Conservation (phyloP, 2,329 filamentous ascomycete genomes). For the Alternaria infectoria region DNA sequence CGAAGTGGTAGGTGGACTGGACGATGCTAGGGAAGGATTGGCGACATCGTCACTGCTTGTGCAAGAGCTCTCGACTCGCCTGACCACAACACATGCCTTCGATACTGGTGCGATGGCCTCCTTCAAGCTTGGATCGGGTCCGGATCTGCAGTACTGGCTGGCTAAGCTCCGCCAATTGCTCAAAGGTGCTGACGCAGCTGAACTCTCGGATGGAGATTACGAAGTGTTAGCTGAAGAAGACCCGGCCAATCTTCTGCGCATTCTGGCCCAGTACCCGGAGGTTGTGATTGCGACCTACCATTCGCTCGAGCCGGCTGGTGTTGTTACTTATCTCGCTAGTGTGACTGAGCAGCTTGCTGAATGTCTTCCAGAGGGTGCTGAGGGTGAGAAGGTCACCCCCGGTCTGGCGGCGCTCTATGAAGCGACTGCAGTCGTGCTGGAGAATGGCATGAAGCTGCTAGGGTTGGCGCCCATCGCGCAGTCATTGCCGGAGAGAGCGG, state of each 20-base stretch:
- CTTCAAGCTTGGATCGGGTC: slow-evolving; percentile 39
- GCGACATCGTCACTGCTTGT: slow-evolving; percentile 32
- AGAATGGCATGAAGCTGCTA: slow-evolving; percentile 40
- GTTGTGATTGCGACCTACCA: slow-evolving; percentile 32
- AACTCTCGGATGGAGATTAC: slow-evolving; percentile 32
- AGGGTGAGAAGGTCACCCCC: slow-evolving; percentile 12
- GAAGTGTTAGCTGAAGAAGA: slow-evolving; percentile 32
- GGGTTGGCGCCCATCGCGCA: slow-evolving; percentile 27
- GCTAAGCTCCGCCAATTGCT: slow-evolving; percentile 28
- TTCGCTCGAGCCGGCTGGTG: slow-evolving; percentile 35
- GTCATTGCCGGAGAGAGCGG: slow-evolving; percentile 24
- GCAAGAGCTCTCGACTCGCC: slow-evolving; percentile 37
- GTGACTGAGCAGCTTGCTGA: slow-evolving; percentile 34
- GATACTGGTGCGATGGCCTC: slow-evolving; percentile 30
- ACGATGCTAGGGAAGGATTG: slow-evolving; percentile 17
- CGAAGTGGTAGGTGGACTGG: slow-evolving; percentile 20
- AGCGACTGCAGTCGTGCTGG: slow-evolving; percentile 35
- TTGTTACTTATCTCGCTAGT: slow-evolving; percentile 36
- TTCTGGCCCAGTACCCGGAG: slow-evolving; percentile 42
- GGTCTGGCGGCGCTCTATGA: slow-evolving; percentile 34
- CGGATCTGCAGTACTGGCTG: slow-evolving; percentile 41
- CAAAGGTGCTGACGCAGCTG: slow-evolving; percentile 5
- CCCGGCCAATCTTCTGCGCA: slow-evolving; percentile 31
- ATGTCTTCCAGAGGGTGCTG: slow-evolving; percentile 25
- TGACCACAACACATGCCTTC: slow-evolving; percentile 31